phyloP scores from a whole-genome alignment of 2,329 filamentous ascomycete species.

The Ambrosiella cleistominuta region DNA sequence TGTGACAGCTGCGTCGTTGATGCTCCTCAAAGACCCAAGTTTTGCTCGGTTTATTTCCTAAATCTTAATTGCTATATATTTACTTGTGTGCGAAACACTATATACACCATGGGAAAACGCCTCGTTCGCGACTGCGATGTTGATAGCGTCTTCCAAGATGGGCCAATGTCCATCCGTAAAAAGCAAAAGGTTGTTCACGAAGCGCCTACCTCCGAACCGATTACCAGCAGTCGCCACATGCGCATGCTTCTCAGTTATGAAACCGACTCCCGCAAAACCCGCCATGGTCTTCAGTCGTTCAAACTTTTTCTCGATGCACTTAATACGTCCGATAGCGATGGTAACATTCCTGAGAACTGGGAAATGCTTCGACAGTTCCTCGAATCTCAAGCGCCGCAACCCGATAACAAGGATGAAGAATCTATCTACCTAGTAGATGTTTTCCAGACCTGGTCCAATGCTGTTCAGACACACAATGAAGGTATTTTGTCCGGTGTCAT shows the following conservation, averaged over 20 bases:
- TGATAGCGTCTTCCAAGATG: slow-evolving; percentile 21
- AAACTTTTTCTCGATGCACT: slow-evolving; percentile 55
- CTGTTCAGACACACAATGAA: slow-evolving; percentile 62
- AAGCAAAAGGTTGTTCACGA: slow-evolving; percentile 40
- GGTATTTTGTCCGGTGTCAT: slow-evolving; percentile 63
- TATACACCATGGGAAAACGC: slow-evolving; percentile 28
- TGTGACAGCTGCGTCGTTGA: background rate
- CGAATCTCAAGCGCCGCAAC: slow-evolving; percentile 32
- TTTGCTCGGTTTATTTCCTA: background rate
- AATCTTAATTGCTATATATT: background rate
- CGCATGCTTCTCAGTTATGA: slow-evolving; percentile 51
- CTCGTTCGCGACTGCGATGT: slow-evolving; percentile 24
- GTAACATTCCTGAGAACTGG: slow-evolving; percentile 25
- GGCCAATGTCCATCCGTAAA: slow-evolving; percentile 22
- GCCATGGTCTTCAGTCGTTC: slow-evolving; percentile 53
- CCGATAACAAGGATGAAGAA: slow-evolving; percentile 24
- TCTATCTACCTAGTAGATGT: slow-evolving; percentile 57
- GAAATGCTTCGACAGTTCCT: slow-evolving; percentile 55
- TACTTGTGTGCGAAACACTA: background rate
- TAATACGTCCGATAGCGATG: slow-evolving; percentile 29
- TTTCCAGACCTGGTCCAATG: slow-evolving; percentile 77
- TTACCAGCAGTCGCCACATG: slow-evolving; percentile 48
- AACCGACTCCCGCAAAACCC: slow-evolving; percentile 48
- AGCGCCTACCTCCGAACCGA: slow-evolving; percentile 40
- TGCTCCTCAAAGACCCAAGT: background rate